Base-by-base conservation (phyloP, 2,329 filamentous ascomycete species). In the Ampelomyces quisqualis region DNA sequence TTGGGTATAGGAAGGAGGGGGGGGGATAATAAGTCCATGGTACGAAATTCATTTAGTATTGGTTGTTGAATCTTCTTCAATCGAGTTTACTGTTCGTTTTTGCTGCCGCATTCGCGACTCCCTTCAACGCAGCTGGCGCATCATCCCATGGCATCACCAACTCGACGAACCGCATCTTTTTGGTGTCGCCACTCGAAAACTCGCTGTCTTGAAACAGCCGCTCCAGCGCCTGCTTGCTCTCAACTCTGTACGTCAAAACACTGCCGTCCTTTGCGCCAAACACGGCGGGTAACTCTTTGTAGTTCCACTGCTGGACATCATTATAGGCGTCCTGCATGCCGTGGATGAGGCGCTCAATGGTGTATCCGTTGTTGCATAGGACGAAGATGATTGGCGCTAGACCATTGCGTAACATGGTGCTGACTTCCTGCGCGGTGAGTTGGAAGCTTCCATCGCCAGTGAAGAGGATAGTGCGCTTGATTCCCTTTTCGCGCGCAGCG, bases 361-460 rank as follows among this genome's bases (percentile, higher is more conserved):
- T 93, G 71, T 87, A 95, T 8, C 90, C 90, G 27, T 90, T 81
- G 65, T 94, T 94, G 76, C 86, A 89, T 53, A 95, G 85, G 48
- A 93, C 77, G 65, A 95, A 91, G 48, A 95, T 83, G 59, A 90
- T 91, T 14, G 87, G 80, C 47, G 84, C 83, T 42, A 95, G 73
- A 17, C 79, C 76, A 45, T 87, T 83, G 20, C 84, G 79, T 50
- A 95, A 80, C 78, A 95, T 91, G 8, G 88, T 93, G 67, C 82
- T 86, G 49, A 95, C 64, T 69, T 93, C 89, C 65, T 95, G 89
- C 0, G 80, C 84, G 0, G 88, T 94, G 43, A 95, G 76, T 65
- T 95, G 88, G 68, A 94, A 84, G 42, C 84, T 88, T 19, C 90
- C 90, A 58, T 95, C 90, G 17, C 90, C 90, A n/a, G 90, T 88